Conservation (phyloP, 257 asterid genomes). For the Solanum ossicruentum region DNA sequence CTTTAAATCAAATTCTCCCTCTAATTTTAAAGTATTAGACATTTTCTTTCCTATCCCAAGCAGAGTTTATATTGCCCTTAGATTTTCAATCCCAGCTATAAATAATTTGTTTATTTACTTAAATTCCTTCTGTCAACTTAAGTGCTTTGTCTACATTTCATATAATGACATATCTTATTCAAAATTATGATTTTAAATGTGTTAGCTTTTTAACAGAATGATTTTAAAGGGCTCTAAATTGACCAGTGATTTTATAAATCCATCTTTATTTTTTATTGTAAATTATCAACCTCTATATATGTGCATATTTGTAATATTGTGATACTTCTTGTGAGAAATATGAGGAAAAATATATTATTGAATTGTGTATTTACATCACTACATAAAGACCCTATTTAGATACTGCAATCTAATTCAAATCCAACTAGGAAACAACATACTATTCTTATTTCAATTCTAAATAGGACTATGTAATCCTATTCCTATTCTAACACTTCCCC, state of each 20-base stretch:
- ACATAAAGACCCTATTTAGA: too few relatives aligned
- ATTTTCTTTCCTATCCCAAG: not conserved
- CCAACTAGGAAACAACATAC: too few relatives aligned
- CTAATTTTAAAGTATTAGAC: not conserved
- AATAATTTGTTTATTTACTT: not conserved
- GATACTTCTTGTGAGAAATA: not conserved
- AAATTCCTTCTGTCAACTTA: not conserved
- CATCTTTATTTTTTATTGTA: not conserved
- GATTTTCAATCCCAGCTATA: not conserved
- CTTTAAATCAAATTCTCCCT: not conserved
- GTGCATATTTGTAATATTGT: not conserved
- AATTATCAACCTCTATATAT: not conserved
- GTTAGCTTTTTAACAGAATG: not conserved
- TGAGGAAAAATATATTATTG: too few relatives aligned
- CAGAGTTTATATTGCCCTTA: not conserved
- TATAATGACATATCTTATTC: not conserved
- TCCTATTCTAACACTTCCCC: too few relatives aligned
- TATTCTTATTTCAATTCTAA: too few relatives aligned
- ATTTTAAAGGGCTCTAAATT: not conserved
- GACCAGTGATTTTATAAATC: not conserved
- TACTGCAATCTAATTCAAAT: too few relatives aligned
- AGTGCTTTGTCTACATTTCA: not conserved
- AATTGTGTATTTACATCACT: too few relatives aligned
- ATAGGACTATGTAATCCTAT: too few relatives aligned
- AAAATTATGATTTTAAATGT: not conserved